phyloP scores from a whole-genome alignment of 495 filamentous ascomycete species.

The Talaromyces borbonicus region DNA sequence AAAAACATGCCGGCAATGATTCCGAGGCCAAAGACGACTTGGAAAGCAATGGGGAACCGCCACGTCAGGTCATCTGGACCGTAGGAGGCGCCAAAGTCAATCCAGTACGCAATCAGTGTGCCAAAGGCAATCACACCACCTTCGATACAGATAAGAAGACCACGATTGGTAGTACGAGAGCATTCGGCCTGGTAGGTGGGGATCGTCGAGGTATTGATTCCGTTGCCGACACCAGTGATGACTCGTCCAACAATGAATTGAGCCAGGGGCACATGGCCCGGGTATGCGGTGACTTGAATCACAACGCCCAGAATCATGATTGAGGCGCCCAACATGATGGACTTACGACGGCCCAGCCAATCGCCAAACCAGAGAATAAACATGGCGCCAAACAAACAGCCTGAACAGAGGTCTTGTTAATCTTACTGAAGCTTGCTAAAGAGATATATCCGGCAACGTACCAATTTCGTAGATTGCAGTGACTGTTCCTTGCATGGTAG shows the following conservation, averaged over 20 bases:
- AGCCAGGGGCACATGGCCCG: constrained; percentile 33
- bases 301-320: constrained; percentile 74
- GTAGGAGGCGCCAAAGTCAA: constrained; percentile 70
- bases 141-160: constrained; percentile 76
- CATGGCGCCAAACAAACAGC: constrained; percentile 66
- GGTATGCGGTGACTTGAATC: constrained; percentile 57
- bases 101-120: constrained; percentile 70
- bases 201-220: constrained; percentile 69
- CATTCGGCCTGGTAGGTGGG: constrained; percentile 76
- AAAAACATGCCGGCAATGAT: constrained; percentile 53
- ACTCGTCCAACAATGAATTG: constrained; percentile 71
- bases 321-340: constrained; percentile 49
- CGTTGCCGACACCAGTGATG: constrained; percentile 67
- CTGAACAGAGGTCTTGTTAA: constrained; percentile 15
- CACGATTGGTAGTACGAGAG: constrained; percentile 65
- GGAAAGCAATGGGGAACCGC: constrained; percentile 79
- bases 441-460: constrained; percentile 4
- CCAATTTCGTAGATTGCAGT: constrained; percentile 78
- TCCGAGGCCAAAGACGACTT: constrained; percentile 62
- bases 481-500: constrained; percentile 69
- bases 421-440: neutral
- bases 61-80: constrained; percentile 52
- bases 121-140: constrained; percentile 74
- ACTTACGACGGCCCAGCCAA: constrained; percentile 46
- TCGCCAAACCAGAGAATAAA: constrained; percentile 62